phyloP scores from a whole-genome alignment of 2,329 filamentous ascomycete genomes.

The Penicillium nordicum region DNA sequence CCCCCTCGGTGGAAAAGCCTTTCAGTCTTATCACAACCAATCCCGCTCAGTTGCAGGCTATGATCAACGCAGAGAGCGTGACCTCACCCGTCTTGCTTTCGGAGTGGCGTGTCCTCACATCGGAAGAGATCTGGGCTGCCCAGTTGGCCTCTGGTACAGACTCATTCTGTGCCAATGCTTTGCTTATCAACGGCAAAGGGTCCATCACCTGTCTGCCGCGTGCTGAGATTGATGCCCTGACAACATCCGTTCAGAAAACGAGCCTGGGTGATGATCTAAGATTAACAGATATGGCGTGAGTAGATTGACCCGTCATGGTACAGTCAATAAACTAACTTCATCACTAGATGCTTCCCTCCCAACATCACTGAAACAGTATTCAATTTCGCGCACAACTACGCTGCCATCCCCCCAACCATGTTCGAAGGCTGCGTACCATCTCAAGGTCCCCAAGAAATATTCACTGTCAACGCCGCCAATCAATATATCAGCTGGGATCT shows the following conservation, averaged over 20 bases:
- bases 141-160: constrained; percentile 34
- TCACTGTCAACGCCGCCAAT: constrained; percentile 32
- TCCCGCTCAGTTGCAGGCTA: constrained; percentile 37
- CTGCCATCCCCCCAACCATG: constrained; percentile 20
- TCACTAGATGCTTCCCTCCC: constrained; percentile 25
- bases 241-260: constrained; percentile 17
- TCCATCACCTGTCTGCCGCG: constrained; percentile 26
- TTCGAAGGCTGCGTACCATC: constrained; percentile 25
- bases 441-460: constrained; percentile 24
- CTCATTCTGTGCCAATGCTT: constrained; percentile 57
- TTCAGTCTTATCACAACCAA: constrained; percentile 31
- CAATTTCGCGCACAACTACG: constrained; percentile 19
- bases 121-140: constrained; percentile 41
- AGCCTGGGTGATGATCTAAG: constrained; percentile 18
- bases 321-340: neutral
- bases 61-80: constrained; percentile 50
- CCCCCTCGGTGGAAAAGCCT: constrained; percentile 23
- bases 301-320: neutral
- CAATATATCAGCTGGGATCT: constrained; percentile 40
- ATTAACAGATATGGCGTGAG: constrained; percentile 31
- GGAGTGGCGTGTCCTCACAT: constrained; percentile 57
- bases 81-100: constrained; percentile 52
- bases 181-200: constrained; percentile 60
- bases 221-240: constrained; percentile 32
- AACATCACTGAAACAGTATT: constrained; percentile 14